phyloP scores from a whole-genome alignment of 331 rosid genomes.

The Spiraea crenata region DNA sequence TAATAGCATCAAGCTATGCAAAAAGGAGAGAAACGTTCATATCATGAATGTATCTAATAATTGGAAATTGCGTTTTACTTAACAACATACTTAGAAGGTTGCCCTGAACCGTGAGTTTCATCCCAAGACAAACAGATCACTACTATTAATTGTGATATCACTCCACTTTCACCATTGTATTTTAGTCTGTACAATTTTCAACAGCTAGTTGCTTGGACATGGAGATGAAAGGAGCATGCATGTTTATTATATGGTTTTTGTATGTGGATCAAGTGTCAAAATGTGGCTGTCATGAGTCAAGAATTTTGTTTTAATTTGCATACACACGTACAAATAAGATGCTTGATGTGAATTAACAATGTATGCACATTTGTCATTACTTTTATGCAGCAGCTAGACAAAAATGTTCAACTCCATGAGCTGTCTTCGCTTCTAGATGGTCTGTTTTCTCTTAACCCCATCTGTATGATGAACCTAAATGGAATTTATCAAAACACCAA shows the following conservation, averaged over 20 bases:
- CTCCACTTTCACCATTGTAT: too few species aligned
- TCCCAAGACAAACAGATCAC: too few species aligned
- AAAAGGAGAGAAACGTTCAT: too few species aligned
- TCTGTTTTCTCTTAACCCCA: background rate
- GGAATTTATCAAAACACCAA: conserved; percentile 6
- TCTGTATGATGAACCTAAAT: background rate
- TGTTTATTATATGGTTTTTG: background rate
- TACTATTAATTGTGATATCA: too few species aligned
- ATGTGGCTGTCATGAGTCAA: background rate
- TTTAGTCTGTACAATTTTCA: too few species aligned
- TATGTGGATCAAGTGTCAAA: background rate
- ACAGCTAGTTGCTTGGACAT: background rate
- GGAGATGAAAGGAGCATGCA: background rate
- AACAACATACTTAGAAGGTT: too few species aligned
- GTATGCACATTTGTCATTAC: background rate
- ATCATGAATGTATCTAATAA: too few species aligned
- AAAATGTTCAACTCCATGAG: conserved; percentile 6
- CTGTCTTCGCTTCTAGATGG: conserved; percentile 20
- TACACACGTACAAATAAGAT: background rate
- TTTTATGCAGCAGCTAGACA: background rate
- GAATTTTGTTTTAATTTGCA: background rate
- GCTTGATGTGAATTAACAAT: background rate
- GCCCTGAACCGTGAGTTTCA: too few species aligned
- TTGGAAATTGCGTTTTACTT: too few species aligned
- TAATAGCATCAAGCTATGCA: too few species aligned